Evolutionary conservation across 371 early-diverging fungal species (phyloP).

Genomic region (Mucor plumbeus): DNA sequence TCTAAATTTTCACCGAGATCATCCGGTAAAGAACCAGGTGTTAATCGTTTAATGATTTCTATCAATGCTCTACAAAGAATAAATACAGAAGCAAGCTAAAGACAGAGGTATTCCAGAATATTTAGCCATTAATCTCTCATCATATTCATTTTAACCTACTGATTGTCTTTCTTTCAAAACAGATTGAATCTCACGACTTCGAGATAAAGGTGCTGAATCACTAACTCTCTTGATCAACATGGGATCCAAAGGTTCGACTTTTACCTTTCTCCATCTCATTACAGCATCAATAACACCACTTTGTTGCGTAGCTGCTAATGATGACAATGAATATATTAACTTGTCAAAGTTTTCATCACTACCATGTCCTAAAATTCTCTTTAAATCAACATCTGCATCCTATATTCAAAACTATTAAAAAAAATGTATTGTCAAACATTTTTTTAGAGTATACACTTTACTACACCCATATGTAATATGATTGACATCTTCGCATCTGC

Average conservation of each 20-base stretch:
- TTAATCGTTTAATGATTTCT: slow-evolving; percentile 80
- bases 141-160: slow-evolving; percentile 24
- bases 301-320: slow-evolving; percentile 84
- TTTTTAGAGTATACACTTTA: slow-evolving; percentile 19
- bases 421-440: neutral
- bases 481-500: slow-evolving; percentile 51
- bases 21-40: slow-evolving; percentile 75
- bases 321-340: slow-evolving; percentile 77
- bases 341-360: slow-evolving; percentile 83
- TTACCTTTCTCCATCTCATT: slow-evolving; percentile 87
- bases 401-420: slow-evolving; percentile 9
- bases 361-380: slow-evolving; percentile 69
- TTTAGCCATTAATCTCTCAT: neutral
- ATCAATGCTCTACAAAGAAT: slow-evolving; percentile 88
- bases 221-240: slow-evolving; percentile 47
- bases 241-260: slow-evolving; percentile 70
- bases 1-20: slow-evolving; percentile 91
- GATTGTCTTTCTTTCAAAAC: slow-evolving; percentile 58
- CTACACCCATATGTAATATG: slow-evolving; percentile 48
- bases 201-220: slow-evolving; percentile 51
- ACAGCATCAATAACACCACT: slow-evolving; percentile 89
- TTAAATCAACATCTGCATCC: slow-evolving; percentile 74
- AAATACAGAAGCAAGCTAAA: slow-evolving; percentile 83
- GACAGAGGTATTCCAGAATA: neutral
- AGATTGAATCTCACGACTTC: slow-evolving; percentile 45